These are phyloP conservation scores for Penicillium diatomitis DNA, from an alignment of 495 filamentous ascomycete species.

Conservation along the genomic window DNA sequence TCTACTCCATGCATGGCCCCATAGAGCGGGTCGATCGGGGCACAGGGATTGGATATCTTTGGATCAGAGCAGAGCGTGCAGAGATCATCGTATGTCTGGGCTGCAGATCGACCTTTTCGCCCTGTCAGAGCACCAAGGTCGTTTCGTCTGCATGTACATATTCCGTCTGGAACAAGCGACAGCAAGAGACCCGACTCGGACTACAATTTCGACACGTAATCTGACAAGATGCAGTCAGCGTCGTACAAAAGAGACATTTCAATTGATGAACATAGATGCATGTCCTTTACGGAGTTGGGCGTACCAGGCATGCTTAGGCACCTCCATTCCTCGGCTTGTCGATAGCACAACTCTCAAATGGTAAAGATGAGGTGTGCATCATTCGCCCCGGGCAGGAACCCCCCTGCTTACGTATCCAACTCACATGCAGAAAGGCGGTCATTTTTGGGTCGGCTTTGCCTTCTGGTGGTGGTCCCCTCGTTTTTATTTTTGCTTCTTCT, in stretches of 20 bases:
- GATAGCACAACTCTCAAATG: neutral
- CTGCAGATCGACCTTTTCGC: neutral
- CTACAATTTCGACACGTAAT: neutral
- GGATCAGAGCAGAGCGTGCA: conserved; percentile 1
- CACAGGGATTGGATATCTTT: conserved; percentile 2
- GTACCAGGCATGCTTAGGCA: too few species aligned
- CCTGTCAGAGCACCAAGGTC: neutral
- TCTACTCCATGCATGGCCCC: conserved; percentile 1
- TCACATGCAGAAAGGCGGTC: conserved; percentile 19
- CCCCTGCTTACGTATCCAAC: conserved; percentile 6
- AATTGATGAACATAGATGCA: neutral
- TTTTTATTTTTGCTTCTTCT: too few species aligned
- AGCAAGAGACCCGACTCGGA: neutral
- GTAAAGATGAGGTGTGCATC: too few species aligned
- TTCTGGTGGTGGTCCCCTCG: too few species aligned
- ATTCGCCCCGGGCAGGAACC: neutral
- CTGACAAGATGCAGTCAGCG: neutral
- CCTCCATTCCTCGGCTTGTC: too few species aligned
- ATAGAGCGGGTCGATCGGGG: conserved; percentile 10
- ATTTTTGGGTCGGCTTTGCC: conserved; percentile 1
- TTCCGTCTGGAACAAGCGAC: neutral
- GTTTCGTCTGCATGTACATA: neutral
- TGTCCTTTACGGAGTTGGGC: too few species aligned
- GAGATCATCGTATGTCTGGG: conserved; percentile 5
- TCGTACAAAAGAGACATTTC: neutral